Evolutionary conservation across 257 asterid species (phyloP).

Genomic region (Petunia axillaris): DNA sequence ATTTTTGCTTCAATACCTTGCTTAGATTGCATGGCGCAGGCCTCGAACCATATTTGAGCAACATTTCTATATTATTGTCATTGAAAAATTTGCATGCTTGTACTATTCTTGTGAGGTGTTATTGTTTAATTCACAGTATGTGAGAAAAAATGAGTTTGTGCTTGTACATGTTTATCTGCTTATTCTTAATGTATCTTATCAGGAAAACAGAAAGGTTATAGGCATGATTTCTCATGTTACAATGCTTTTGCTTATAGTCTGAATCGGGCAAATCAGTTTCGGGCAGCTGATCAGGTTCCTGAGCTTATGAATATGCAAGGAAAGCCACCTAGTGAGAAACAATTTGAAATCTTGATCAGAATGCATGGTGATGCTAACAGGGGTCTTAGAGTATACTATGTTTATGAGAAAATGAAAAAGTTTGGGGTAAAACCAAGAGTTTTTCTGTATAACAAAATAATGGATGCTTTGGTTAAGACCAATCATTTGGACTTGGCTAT

Average conservation of each 20-base stretch:
- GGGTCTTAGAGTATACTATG: constrained; percentile 88
- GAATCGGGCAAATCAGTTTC: constrained; percentile 76
- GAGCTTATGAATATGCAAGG: constrained; percentile 97
- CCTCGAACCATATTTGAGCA: neutral
- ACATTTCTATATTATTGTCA: neutral
- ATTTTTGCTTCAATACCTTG: too few species aligned
- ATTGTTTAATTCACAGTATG: neutral
- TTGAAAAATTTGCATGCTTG: neutral
- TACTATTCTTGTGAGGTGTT: neutral
- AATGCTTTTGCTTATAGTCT: constrained; percentile 85
- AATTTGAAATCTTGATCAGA: constrained; percentile 86
- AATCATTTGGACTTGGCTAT: constrained; percentile 77
- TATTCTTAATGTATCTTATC: constrained; percentile 35
- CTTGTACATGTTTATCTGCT: constrained; percentile 28
- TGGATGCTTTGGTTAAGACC: constrained; percentile 92
- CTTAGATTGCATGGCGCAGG: too few species aligned
- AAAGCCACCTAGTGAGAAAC: constrained; percentile 89
- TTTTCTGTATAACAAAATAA: constrained; percentile 76
- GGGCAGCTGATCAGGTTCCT: constrained; percentile 93
- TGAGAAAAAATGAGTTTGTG: constrained; percentile 1
- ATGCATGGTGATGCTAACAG: constrained; percentile 90
- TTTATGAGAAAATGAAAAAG: constrained; percentile 91
- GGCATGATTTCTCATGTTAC: constrained; percentile 94
- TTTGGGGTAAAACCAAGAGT: constrained; percentile 88
- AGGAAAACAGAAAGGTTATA: constrained; percentile 96